These are phyloP conservation scores for Anthracocystis walkeri DNA, from an alignment of 1,284 basidiomycete species.

Conservation along the genomic window DNA sequence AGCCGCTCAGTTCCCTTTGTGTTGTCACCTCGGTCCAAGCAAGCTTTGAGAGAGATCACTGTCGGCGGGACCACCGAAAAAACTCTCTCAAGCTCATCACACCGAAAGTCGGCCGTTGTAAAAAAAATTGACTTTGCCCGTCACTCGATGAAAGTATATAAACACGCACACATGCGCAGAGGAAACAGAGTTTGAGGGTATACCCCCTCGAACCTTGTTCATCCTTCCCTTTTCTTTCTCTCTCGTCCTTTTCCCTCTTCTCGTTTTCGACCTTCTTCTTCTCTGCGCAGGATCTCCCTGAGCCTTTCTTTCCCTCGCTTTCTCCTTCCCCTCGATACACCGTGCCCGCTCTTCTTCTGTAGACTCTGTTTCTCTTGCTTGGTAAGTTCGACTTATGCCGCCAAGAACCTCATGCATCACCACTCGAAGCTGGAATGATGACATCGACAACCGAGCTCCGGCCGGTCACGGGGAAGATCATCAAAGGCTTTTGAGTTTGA, in stretches of 20 bases:
- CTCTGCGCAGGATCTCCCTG: too few relatives aligned
- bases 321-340: not conserved
- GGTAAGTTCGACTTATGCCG: not conserved
- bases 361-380: constrained; percentile 4
- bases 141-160: constrained; percentile 5
- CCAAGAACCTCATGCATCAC: not conserved
- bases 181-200: constrained; percentile 13
- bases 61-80: constrained; percentile 3
- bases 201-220: constrained; percentile 36
- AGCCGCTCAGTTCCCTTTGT: constrained; percentile 4
- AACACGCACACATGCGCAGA: not conserved
- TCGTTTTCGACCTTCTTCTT: constrained; percentile 1
- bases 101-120: not conserved
- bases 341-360: not conserved
- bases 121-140: constrained; percentile 1
- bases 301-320: not conserved
- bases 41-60: not conserved
- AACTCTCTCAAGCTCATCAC: not conserved
- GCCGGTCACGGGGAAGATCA: too few relatives aligned
- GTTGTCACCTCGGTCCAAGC: constrained; percentile 1
- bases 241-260: not conserved
- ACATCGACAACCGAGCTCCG: not conserved
- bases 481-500: not conserved
- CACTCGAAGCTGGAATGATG: constrained; percentile 4
- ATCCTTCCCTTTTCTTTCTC: constrained; percentile 1